Percentiles rank a stretch among this genome's conserved stretches.
Evolutionary conservation across 208 protist genomes (phyloP).

Genomic region (Naegleria gruberi): DNA sequence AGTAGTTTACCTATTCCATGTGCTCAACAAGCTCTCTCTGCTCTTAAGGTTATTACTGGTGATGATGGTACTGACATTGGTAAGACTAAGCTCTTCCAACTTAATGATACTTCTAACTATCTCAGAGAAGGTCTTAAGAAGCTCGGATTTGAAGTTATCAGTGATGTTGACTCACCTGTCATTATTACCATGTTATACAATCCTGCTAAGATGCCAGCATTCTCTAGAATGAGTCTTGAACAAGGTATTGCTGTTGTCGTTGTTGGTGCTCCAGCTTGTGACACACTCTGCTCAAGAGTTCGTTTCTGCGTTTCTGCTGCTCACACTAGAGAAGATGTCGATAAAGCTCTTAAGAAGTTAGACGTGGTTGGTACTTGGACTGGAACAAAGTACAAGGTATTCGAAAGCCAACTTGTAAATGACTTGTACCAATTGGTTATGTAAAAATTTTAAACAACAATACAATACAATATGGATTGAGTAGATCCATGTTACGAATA

Average conservation of each 20-base stretch:
- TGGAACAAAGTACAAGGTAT: slow-evolving; percentile 58
- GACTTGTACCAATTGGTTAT: neutral
- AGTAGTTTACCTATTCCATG: slow-evolving; percentile 70
- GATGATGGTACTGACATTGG: slow-evolving; percentile 69
- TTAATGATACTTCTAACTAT: slow-evolving; percentile 26
- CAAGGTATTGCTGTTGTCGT: slow-evolving; percentile 85
- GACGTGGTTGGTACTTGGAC: slow-evolving; percentile 59
- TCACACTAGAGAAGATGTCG: slow-evolving; percentile 85
- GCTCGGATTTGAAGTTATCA: slow-evolving; percentile 55
- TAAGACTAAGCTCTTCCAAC: slow-evolving; percentile 13
- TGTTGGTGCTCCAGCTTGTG: slow-evolving; percentile 93
- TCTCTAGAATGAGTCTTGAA: slow-evolving; percentile 71
- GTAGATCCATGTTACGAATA: too few species aligned
- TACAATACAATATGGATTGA: too few species aligned
- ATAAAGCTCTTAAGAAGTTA: slow-evolving; percentile 74
- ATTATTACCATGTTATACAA: slow-evolving; percentile 90
- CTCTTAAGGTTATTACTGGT: slow-evolving; percentile 72
- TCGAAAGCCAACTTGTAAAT: neutral
- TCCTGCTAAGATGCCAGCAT: slow-evolving; percentile 69
- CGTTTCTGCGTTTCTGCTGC: slow-evolving; percentile 79
- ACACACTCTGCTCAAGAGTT: slow-evolving; percentile 73
- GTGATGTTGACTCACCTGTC: slow-evolving; percentile 80
- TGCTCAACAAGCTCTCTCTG: slow-evolving; percentile 71
- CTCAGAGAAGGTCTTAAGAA: slow-evolving; percentile 34
- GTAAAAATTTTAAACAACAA: neutral